Evolutionary conservation across 257 asterid genomes (phyloP).

Genomic region (Craterostigma plantagineum): DNA sequence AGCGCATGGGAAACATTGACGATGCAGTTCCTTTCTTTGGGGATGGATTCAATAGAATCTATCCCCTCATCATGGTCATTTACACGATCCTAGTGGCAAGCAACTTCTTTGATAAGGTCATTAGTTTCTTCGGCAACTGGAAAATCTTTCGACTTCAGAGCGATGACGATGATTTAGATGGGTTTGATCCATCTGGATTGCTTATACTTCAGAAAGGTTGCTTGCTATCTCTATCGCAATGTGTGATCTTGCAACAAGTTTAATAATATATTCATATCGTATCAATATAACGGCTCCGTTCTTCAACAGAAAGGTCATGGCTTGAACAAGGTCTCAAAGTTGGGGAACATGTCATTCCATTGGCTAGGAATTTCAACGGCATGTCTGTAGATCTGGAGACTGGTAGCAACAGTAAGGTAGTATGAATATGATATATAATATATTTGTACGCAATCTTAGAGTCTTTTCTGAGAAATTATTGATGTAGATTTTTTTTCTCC

Average conservation of each 20-base stretch:
- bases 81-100: constrained; percentile 84
- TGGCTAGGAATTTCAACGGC: constrained; percentile 91
- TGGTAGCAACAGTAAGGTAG: constrained; percentile 26
- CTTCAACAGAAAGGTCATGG: constrained; percentile 64
- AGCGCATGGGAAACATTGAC: constrained; percentile 97
- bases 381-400: constrained; percentile 48
- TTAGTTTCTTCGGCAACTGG: constrained; percentile 89
- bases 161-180: constrained; percentile 78
- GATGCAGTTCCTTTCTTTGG: constrained; percentile 91
- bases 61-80: constrained; percentile 95
- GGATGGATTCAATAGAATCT: constrained; percentile 73
- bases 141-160: constrained; percentile 54
- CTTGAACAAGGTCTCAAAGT: constrained; percentile 85
- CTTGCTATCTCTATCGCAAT: neutral
- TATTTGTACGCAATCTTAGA: no score
- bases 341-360: constrained; percentile 91
- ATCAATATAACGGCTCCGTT: no score
- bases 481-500: neutral
- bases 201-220: constrained; percentile 85
- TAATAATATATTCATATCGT: neutral
- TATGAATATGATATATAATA: constrained; percentile 19
- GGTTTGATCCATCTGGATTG: constrained; percentile 94
- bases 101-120: constrained; percentile 80
- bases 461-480: no score
- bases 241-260: constrained; percentile 1